Percentiles rank a stretch among this genome's conserved stretches.
Evolutionary conservation across 2,329 filamentous ascomycete species (phyloP).

Genomic region (Colletotrichum tofieldiae): DNA sequence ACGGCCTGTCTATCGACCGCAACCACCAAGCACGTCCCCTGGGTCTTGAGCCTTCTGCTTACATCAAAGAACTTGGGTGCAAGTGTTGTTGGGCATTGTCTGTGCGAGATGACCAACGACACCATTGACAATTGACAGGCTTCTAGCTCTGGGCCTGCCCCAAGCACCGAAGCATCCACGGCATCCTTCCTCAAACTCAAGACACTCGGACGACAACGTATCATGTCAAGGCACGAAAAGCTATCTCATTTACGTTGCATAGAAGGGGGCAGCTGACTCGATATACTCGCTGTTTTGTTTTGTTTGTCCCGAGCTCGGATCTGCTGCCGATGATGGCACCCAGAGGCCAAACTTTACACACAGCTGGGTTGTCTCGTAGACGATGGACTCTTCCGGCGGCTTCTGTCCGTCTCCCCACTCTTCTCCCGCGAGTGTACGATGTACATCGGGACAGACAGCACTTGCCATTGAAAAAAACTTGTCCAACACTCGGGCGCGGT

Average conservation of each 20-base stretch:
- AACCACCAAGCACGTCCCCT: neutral
- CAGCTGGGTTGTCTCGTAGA: neutral
- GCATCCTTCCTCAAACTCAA: neutral
- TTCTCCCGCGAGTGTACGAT: neutral
- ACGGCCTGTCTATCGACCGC: neutral
- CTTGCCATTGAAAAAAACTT: neutral
- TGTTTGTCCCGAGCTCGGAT: neutral
- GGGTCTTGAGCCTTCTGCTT: neutral
- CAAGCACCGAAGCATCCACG: neutral
- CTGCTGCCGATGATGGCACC: neutral
- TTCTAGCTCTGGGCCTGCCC: constrained; percentile 1
- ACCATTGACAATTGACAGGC: neutral
- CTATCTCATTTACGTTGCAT: neutral
- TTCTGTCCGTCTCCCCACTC: neutral
- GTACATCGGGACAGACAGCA: neutral
- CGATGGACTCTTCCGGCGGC: neutral
- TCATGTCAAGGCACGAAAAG: neutral
- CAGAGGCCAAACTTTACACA: neutral
- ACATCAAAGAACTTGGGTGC: neutral
- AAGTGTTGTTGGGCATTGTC: constrained; percentile 2
- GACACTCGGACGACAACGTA: neutral
- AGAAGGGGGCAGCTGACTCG: neutral
- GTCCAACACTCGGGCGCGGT: neutral
- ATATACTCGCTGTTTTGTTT: neutral
- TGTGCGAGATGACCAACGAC: neutral